These are phyloP conservation scores for Cyclotella sp. DNA, from an alignment of 108 stramenopile species.

Conservation along the genomic window DNA sequence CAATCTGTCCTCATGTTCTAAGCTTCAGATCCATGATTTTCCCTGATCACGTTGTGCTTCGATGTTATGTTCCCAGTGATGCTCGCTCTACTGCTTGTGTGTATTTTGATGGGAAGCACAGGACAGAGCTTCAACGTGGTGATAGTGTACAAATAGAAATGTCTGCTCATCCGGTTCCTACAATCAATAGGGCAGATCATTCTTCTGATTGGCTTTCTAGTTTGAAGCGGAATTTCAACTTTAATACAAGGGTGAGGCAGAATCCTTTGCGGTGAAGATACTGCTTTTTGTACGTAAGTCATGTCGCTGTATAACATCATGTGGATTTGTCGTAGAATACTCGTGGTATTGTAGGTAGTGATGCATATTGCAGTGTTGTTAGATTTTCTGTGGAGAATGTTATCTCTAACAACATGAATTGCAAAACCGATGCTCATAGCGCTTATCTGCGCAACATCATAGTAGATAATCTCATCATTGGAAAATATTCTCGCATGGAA, in stretches of 20 bases:
- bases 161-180: constrained; percentile 91
- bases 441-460: no score
- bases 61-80: constrained; percentile 87
- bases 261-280: constrained; percentile 47
- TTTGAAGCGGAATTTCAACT: constrained; percentile 87
- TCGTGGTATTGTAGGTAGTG: no score
- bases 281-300: no score
- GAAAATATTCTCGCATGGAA: no score
- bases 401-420: no score
- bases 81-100: constrained; percentile 90
- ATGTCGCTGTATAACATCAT: no score
- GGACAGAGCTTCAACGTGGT: constrained; percentile 84
- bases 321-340: no score
- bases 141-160: constrained; percentile 91
- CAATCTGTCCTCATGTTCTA: constrained; percentile 96
- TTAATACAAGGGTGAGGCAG: constrained; percentile 84
- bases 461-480: no score
- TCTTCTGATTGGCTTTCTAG: constrained; percentile 89
- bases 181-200: constrained; percentile 84
- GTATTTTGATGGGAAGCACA: constrained; percentile 94
- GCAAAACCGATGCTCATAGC: no score
- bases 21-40: constrained; percentile 96
- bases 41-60: constrained; percentile 91
- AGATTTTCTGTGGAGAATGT: no score
- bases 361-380: no score